Conservation (phyloP, 768 basidiomycete genomes). For the Trametes elegans region DNA sequence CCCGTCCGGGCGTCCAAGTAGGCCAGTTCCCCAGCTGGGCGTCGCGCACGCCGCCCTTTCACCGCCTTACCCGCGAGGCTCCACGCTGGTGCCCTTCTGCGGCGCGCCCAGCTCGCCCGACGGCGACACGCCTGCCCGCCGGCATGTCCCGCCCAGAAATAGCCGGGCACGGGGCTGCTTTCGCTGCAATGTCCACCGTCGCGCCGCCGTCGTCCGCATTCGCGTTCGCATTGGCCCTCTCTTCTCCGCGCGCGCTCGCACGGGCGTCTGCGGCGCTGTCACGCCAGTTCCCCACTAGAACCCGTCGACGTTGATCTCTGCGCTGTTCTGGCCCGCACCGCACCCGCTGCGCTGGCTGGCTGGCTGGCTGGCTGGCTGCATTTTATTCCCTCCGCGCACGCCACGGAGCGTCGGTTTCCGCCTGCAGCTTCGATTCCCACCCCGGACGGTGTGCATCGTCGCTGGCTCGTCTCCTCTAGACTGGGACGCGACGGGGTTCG, state of each 20-base stretch:
- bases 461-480: background rate
- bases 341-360: background rate
- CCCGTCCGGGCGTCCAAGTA: background rate
- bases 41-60: constrained; percentile 2
- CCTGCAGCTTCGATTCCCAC: background rate
- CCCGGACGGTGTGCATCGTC: background rate
- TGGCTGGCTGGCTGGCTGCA: background rate
- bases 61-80: constrained; percentile 17
- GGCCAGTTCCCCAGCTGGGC: background rate
- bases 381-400: no score
- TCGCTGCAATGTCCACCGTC: constrained; percentile 10
- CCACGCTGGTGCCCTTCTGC: constrained; percentile 8
- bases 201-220: background rate
- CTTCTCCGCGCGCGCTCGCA: background rate
- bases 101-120: constrained; percentile 3
- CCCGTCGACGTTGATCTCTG: background rate
- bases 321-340: background rate
- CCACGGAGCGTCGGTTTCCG: background rate
- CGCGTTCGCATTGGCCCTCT: constrained; percentile 1
- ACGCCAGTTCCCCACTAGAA: background rate
- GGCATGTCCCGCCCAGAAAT: constrained; percentile 3
- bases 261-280: background rate
- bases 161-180: constrained; percentile 7
- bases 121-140: background rate
- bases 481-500: background rate